Base-by-base conservation (phyloP, 2,329 filamentous ascomycete species). In the Aspergillus vadensis region DNA sequence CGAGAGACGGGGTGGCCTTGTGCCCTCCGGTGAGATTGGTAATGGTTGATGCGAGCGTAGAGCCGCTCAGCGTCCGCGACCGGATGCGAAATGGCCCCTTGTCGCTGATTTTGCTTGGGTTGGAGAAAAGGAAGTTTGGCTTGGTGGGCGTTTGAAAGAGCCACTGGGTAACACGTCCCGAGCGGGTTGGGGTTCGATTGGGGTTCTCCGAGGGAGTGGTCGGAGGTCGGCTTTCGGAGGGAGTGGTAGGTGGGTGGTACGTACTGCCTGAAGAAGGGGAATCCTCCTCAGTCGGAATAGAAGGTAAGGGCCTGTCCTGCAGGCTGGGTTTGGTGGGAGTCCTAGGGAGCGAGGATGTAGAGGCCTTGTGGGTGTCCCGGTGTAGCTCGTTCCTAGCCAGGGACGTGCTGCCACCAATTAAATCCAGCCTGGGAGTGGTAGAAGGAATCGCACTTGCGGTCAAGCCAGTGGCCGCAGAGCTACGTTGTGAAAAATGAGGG, bases 61-160 rank as follows among this genome's bases (percentile, higher is more conserved):
- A 75, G 15, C 72, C 73, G 56, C 76, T 78, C 15, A 76, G 51
- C 1, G 72, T 76, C 25, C 73, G 75, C 21, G 67, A 61, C 54
- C 67, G 69, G 53, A 68, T 66, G 50, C 67, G 69, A 36, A 72
- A 68, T 64, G 69, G 65, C n/a, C 55, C 56, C 17, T 67, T 69
- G 12, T 59, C 64, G 23, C 64, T 64, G n/a, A 65, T 58, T 15
- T 57, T 62, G 55, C 25, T 67, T 21, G 62, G 60, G 9, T 58
- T 59, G 8, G 61, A 54, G 4, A 56, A 17, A 12, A 53, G 55
- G 6, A 54, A 66, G 43, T n/a, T 61, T 36, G 47, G 47, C 23
- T 54, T 67, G 48, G 43, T 61, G 17, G 10, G 19, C 7, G 63
- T 59, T 30, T 69, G 68, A 54, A 69, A 69, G 43, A 73, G 68